Conservation (phyloP, 1,284 basidiomycete species). For the Cutaneotrichosporon sp. region DNA sequence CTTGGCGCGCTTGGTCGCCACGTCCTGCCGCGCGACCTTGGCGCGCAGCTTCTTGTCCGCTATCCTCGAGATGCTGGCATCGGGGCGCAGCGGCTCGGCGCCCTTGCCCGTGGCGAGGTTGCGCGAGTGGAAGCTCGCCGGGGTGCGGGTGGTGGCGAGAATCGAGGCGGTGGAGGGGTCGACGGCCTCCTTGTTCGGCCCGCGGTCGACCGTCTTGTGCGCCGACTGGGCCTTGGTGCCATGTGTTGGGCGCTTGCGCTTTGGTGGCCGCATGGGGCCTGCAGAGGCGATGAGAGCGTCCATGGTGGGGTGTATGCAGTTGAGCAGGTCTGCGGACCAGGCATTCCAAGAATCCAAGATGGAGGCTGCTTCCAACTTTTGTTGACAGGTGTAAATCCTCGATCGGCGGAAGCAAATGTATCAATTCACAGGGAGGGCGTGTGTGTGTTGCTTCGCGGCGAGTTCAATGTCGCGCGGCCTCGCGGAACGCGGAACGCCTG, state of each 20-base stretch:
- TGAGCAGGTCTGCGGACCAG: not conserved
- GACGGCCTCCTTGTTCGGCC: constrained; percentile 42
- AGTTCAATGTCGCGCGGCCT: no score
- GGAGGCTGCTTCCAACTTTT: constrained; percentile 21
- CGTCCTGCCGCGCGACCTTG: constrained; percentile 64
- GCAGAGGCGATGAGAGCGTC: constrained; percentile 71
- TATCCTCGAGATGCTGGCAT: constrained; percentile 54
- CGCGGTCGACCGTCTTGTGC: constrained; percentile 48
- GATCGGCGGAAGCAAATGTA: constrained; percentile 16
- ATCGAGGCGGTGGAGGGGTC: constrained; percentile 67
- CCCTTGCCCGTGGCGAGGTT: constrained; percentile 38
- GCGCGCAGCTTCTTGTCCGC: constrained; percentile 73
- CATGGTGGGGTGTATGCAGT: constrained; percentile 54
- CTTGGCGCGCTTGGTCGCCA: constrained; percentile 44
- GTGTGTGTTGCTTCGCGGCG: constrained; percentile 7
- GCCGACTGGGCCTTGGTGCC: constrained; percentile 19
- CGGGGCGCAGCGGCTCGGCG: constrained; percentile 30
- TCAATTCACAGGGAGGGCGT: constrained; percentile 12
- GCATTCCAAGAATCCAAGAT: no score
- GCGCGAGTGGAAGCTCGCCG: constrained; percentile 41
- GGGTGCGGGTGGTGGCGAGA: constrained; percentile 43
- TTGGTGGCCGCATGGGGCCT: constrained; percentile 59
- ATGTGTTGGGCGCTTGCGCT: constrained; percentile 23
- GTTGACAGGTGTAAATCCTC: constrained; percentile 1
- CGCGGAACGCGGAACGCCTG: not conserved